phyloP scores from a whole-genome alignment of 2,329 filamentous ascomycete species.

The Volutella citrinella region DNA sequence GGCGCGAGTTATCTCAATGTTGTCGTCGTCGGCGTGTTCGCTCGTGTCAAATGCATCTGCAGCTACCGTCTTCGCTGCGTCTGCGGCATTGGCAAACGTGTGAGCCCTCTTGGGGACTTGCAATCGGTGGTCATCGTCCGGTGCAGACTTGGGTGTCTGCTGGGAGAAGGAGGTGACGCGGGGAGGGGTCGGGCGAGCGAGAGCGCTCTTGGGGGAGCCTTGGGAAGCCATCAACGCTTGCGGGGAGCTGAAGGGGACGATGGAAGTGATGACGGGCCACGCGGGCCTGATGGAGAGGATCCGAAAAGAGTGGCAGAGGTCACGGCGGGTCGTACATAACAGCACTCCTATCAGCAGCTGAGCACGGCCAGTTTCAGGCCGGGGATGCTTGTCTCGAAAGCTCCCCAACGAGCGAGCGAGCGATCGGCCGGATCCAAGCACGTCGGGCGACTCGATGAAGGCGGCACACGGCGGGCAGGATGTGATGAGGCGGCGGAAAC shows the following conservation, averaged over 20 bases:
- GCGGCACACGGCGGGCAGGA: too few relatives aligned
- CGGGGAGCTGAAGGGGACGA: constrained; percentile 21
- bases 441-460: too few relatives aligned
- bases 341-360: too few relatives aligned
- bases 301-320: constrained; percentile 1
- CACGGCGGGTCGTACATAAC: not conserved
- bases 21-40: constrained; percentile 42
- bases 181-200: constrained; percentile 27
- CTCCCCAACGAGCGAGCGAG: too few relatives aligned
- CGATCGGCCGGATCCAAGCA: too few relatives aligned
- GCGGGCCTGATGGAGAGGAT: constrained; percentile 29
- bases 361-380: too few relatives aligned
- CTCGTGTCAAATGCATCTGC: constrained; percentile 49
- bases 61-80: constrained; percentile 22
- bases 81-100: constrained; percentile 41
- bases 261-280: too few relatives aligned
- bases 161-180: constrained; percentile 30
- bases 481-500: too few relatives aligned
- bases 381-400: too few relatives aligned
- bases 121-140: constrained; percentile 30
- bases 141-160: constrained; percentile 12
- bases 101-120: constrained; percentile 42
- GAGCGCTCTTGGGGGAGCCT: constrained; percentile 24
- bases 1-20: constrained; percentile 44
- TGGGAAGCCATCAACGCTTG: constrained; percentile 33